These are phyloP conservation scores for Glomus cerebriforme DNA, from an alignment of 192 early-diverging fungal species.

Conservation along the genomic window DNA sequence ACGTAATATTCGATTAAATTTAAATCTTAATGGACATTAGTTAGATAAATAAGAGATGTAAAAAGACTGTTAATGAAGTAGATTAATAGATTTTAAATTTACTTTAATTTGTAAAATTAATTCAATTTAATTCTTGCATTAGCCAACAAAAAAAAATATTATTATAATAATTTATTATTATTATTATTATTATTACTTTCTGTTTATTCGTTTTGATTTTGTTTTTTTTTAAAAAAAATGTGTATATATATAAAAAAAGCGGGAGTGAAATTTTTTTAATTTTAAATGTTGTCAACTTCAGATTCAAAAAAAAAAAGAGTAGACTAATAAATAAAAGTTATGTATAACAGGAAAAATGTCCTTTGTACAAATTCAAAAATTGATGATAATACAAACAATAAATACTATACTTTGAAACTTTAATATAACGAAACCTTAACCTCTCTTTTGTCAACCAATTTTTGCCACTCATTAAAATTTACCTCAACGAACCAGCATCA, in stretches of 20 bases:
- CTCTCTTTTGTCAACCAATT: neutral
- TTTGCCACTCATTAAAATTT: neutral
- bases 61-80: neutral
- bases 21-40: slow-evolving; percentile 21
- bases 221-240: too few species aligned
- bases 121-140: too few species aligned
- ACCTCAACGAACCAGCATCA: slow-evolving; percentile 27
- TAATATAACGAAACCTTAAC: neutral
- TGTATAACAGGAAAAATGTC: neutral
- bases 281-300: too few species aligned
- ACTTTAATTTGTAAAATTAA: too few species aligned
- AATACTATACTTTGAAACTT: neutral
- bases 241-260: too few species aligned
- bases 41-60: neutral
- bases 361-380: neutral
- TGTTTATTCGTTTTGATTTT: too few species aligned
- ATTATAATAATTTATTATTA: too few species aligned
- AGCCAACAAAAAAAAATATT: too few species aligned
- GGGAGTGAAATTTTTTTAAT: too few species aligned
- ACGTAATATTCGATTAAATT: slow-evolving; percentile 28
- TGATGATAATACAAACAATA: neutral
- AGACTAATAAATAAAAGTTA: neutral
- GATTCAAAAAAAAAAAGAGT: neutral
- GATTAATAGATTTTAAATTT: too few species aligned
- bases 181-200: too few species aligned